Conservation (phyloP, 2,329 filamentous ascomycete genomes). For the Colletotrichum lindemuthianum region DNA sequence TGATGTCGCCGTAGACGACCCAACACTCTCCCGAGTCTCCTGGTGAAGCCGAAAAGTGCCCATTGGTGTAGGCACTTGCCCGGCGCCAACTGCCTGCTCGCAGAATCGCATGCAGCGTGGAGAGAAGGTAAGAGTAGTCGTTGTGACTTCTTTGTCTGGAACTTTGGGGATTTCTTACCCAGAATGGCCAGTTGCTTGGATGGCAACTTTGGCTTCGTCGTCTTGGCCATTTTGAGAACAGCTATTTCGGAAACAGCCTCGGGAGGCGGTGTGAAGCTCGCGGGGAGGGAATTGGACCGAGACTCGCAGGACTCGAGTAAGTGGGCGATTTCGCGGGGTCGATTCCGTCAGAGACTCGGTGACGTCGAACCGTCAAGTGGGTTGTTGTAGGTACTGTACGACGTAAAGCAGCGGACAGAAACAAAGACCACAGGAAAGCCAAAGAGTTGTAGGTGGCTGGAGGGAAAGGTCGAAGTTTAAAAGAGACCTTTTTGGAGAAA, state of each 20-base stretch:
- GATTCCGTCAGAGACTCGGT: background rate
- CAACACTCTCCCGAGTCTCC: background rate
- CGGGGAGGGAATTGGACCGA: background rate
- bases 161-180: constrained; percentile 61
- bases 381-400: background rate
- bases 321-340: background rate
- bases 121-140: constrained; percentile 17
- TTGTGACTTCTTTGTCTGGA: constrained; percentile 29
- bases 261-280: background rate
- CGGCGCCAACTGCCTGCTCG: background rate
- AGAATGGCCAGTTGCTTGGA: constrained; percentile 81
- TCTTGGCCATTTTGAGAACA: constrained; percentile 37
- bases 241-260: background rate
- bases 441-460: background rate
- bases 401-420: background rate
- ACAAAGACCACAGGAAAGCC: background rate
- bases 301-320: background rate
- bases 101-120: constrained; percentile 2
- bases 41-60: no score
- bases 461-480: constrained; percentile 11
- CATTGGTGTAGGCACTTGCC: constrained; percentile 27
- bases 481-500: constrained; percentile 20
- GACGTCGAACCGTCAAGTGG: background rate
- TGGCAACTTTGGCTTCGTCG: constrained; percentile 71
- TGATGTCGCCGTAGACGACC: background rate